Percentiles rank a stretch among this genome's conserved stretches.
phyloP scores from a whole-genome alignment of 805 yeast species.

The Teunomyces pallodes region DNA sequence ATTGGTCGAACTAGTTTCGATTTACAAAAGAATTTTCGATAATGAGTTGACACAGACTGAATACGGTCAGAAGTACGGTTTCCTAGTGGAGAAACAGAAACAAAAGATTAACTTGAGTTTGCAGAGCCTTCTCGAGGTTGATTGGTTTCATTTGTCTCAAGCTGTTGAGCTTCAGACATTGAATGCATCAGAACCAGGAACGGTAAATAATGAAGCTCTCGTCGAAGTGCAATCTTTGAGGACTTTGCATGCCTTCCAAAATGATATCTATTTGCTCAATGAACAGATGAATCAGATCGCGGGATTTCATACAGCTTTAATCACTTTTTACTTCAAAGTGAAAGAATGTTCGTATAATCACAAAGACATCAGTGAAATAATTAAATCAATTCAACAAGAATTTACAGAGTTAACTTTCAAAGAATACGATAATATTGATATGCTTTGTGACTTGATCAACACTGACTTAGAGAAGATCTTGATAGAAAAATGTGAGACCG shows the following conservation, averaged over 20 bases:
- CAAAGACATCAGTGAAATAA: conserved; percentile 7
- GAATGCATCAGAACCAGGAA: conserved; percentile 22
- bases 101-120: conserved; percentile 31
- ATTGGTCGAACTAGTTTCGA: conserved; percentile 49
- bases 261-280: conserved; percentile 17
- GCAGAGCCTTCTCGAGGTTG: conserved; percentile 30
- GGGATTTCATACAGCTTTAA: conserved; percentile 15
- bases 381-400: conserved; percentile 15
- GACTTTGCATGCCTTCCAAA: conserved; percentile 22
- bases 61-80: conserved; percentile 38
- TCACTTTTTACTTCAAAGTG: conserved; percentile 12
- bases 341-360: conserved; percentile 14
- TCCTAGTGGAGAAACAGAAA: conserved; percentile 39
- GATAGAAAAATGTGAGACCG: conserved; percentile 16
- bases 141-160: conserved; percentile 55
- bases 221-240: conserved; percentile 26
- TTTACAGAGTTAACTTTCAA: conserved; percentile 14
- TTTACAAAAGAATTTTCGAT: conserved; percentile 31
- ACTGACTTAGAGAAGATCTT: conserved; percentile 20
- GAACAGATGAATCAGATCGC: conserved; percentile 17
- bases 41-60: conserved; percentile 22
- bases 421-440: conserved; percentile 15
- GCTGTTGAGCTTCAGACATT: conserved; percentile 44
- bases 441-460: conserved; percentile 19
- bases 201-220: conserved; percentile 23